Evolutionary conservation across 2,329 filamentous ascomycete species (phyloP).

Genomic region (Cytospora schulzeri): DNA sequence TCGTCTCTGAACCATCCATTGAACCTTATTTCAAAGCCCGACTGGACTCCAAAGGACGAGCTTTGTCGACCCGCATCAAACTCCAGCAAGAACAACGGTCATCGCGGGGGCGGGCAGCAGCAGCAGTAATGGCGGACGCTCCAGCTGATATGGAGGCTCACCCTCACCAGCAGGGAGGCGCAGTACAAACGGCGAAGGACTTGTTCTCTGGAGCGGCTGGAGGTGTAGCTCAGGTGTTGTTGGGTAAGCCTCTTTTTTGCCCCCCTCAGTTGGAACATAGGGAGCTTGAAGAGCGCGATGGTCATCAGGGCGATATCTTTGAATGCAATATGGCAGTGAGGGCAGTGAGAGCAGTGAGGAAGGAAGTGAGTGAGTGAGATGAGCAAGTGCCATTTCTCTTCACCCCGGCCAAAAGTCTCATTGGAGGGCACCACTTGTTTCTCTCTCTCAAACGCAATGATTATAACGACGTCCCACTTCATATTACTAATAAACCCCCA

Average conservation of each 20-base stretch:
- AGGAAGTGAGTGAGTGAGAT: slow-evolving; percentile 1
- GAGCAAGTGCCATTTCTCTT: slow-evolving; percentile 6
- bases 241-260: slow-evolving; percentile 64
- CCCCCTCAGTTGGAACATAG: background rate
- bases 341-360: background rate
- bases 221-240: slow-evolving; percentile 88
- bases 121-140: slow-evolving; percentile 38
- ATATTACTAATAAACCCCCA: slow-evolving; percentile 10
- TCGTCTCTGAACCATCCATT: background rate
- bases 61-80: background rate
- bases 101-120: slow-evolving; percentile 21
- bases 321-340: background rate
- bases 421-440: background rate
- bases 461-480: background rate
- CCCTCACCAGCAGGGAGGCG: slow-evolving; percentile 36
- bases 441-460: background rate
- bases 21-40: background rate
- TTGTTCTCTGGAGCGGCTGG: slow-evolving; percentile 87
- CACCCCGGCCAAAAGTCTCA: background rate
- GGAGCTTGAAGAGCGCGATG: background rate
- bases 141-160: slow-evolving; percentile 41
- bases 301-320: background rate
- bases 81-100: background rate
- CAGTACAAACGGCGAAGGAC: slow-evolving; percentile 76
- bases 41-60: background rate